phyloP scores from a whole-genome alignment of 768 basidiomycete genomes.

The Boletus pseudopeckii region DNA sequence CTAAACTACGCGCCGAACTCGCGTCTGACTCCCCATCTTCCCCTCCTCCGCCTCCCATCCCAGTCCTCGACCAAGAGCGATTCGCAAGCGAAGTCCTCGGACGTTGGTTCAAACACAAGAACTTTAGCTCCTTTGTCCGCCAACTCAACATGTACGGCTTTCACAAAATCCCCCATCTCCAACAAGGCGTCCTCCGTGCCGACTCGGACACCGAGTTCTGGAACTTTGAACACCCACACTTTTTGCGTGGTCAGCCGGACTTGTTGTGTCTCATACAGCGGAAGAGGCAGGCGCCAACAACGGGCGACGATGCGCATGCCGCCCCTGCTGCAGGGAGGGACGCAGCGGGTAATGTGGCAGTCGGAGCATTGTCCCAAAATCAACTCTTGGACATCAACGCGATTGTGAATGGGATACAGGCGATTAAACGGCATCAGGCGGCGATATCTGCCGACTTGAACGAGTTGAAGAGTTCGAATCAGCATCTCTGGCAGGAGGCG shows the following conservation, averaged over 20 bases:
- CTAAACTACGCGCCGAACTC: not conserved
- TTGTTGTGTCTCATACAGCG: conserved; percentile 84
- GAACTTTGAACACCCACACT: conserved; percentile 92
- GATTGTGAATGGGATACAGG: conserved; percentile 76
- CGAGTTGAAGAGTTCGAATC: conserved; percentile 83
- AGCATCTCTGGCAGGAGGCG: conserved; percentile 91
- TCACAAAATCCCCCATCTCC: conserved; percentile 94
- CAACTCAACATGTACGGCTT: conserved; percentile 98
- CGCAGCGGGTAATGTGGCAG: conserved; percentile 8
- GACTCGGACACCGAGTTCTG: conserved; percentile 80
- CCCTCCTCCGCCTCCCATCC: not conserved
- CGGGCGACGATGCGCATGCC: conserved; percentile 33
- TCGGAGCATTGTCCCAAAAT: conserved; percentile 35
- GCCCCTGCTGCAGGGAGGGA: conserved; percentile 15
- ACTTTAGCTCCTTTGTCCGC: conserved; percentile 92
- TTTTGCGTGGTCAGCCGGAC: conserved; percentile 85
- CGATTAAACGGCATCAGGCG: conserved; percentile 89
- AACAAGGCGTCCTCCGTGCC: conserved; percentile 86
- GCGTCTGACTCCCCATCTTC: not conserved
- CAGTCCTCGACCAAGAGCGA: conserved; percentile 89
- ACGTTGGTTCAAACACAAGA: conserved; percentile 96
- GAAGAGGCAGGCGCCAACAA: conserved; percentile 54
- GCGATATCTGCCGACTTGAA: conserved; percentile 88
- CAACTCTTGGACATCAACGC: conserved; percentile 74
- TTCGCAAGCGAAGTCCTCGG: conserved; percentile 89